A percentile compares a stretch with the other conserved stretches of the same genome.
phyloP scores from a whole-genome alignment of 2,329 filamentous ascomycete species.

The Colletotrichum liriopes region DNA sequence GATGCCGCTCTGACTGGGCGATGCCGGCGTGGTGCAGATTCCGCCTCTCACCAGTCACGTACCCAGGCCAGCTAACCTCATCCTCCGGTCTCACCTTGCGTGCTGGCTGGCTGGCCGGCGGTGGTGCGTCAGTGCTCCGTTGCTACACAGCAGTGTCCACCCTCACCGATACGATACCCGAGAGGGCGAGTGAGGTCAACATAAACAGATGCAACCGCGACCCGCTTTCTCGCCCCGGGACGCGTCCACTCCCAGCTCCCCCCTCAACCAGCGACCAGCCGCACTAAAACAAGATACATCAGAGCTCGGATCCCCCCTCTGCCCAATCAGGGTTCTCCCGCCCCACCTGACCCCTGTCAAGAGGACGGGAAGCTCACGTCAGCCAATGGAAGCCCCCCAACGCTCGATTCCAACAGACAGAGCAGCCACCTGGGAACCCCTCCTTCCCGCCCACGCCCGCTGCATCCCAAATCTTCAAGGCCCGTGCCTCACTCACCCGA shows the following conservation, averaged over 20 bases:
- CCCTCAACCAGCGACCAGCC: slow-evolving; percentile 4
- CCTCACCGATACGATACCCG: not conserved
- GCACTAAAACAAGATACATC: slow-evolving; percentile 12
- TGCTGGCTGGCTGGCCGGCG: not conserved
- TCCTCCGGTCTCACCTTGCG: not conserved
- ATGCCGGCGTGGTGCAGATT: slow-evolving; percentile 26
- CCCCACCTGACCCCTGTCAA: not conserved
- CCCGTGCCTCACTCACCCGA: not conserved
- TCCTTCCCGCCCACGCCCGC: slow-evolving; percentile 3
- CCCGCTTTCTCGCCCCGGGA: slow-evolving; percentile 6
- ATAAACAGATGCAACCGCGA: slow-evolving; percentile 19
- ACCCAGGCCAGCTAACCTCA: not conserved
- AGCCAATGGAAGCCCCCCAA: not conserved
- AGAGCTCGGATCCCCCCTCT: not conserved
- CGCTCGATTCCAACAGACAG: not conserved
- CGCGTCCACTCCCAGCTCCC: slow-evolving; percentile 6
- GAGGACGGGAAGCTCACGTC: not conserved
- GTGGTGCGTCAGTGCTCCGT: not conserved
- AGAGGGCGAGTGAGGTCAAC: slow-evolving; percentile 7
- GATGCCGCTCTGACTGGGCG: slow-evolving; percentile 18
- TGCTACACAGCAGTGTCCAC: not conserved
- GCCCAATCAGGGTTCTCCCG: not conserved
- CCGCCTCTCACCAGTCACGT: too few species aligned
- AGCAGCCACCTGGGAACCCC: not conserved
- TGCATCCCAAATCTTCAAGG: slow-evolving; percentile 8